Conservation (phyloP, 257 asterid genomes). For the Solanum raphanifolium region DNA sequence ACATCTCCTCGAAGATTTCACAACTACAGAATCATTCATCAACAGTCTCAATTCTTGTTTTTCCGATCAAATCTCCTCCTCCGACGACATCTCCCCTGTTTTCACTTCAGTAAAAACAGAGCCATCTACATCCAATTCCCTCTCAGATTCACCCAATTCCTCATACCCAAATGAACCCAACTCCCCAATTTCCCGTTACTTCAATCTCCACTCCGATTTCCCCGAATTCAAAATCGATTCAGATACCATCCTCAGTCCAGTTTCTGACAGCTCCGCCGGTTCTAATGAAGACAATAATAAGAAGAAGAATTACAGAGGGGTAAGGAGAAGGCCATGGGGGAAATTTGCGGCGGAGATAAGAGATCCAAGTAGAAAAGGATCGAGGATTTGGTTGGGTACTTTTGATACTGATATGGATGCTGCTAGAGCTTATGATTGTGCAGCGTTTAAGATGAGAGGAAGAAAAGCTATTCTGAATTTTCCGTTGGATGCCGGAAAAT, state of each 20-base stretch:
- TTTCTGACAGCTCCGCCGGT: not conserved
- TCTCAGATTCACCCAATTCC: constrained; percentile 2
- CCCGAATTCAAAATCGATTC: constrained; percentile 20
- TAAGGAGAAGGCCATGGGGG: constrained; percentile 89
- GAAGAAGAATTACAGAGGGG: constrained; percentile 53
- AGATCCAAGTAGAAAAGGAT: constrained; percentile 64
- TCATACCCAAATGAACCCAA: constrained; percentile 15
- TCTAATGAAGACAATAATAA: not conserved
- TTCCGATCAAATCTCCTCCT: not conserved
- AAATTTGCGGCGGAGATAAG: constrained; percentile 87
- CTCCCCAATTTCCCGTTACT: constrained; percentile 6
- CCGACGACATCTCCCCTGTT: not conserved
- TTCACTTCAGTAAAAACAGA: constrained; percentile 5
- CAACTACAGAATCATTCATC: constrained; percentile 28
- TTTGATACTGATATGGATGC: constrained; percentile 59
- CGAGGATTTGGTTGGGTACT: constrained; percentile 83
- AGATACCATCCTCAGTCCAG: not conserved
- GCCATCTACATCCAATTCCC: constrained; percentile 25
- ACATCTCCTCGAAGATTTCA: constrained; percentile 45
- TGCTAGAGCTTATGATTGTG: constrained; percentile 79
- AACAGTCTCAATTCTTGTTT: constrained; percentile 28
- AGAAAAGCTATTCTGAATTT: constrained; percentile 66
- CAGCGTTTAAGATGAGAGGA: constrained; percentile 86
- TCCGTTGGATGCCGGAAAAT: constrained; percentile 71
- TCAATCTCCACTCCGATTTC: constrained; percentile 12